phyloP scores from a whole-genome alignment of 1,139 yeast species.

The Lodderomyces margitis region DNA sequence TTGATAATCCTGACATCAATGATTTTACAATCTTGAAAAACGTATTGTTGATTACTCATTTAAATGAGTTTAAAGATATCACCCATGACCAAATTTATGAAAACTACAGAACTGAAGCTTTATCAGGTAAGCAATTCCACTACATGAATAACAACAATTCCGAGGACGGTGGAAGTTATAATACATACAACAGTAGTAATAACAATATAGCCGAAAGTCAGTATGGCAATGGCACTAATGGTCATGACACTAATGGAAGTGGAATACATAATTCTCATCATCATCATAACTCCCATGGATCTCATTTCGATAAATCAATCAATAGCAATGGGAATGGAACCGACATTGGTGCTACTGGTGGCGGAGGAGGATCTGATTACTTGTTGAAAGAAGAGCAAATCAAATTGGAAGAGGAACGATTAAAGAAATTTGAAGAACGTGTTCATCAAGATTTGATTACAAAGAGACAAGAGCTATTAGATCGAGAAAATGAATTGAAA shows the following conservation, averaged over 20 bases:
- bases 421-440: constrained; percentile 76
- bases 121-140: constrained; percentile 49
- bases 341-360: constrained; percentile 29
- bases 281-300: constrained; percentile 1
- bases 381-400: constrained; percentile 77
- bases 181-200: constrained; percentile 7
- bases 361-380: constrained; percentile 31
- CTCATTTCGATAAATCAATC: neutral
- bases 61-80: constrained; percentile 70
- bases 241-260: constrained; percentile 5
- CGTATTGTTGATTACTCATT: constrained; percentile 70
- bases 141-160: constrained; percentile 21
- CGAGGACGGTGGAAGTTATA: constrained; percentile 8
- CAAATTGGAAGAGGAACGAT: constrained; percentile 74
- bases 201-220: constrained; percentile 2
- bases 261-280: constrained; percentile 2
- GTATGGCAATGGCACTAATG: constrained; percentile 7
- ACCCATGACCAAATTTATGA: constrained; percentile 70
- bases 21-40: constrained; percentile 68
- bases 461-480: constrained; percentile 80
- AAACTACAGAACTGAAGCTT: constrained; percentile 67
- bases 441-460: constrained; percentile 86
- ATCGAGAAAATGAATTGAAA: constrained; percentile 83
- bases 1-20: constrained; percentile 56
- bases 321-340: constrained; percentile 7